A percentile compares a stretch with the other conserved stretches of the same genome.
phyloP scores from a whole-genome alignment of 148 eudicot genomes.

The Bassia scoparia region DNA sequence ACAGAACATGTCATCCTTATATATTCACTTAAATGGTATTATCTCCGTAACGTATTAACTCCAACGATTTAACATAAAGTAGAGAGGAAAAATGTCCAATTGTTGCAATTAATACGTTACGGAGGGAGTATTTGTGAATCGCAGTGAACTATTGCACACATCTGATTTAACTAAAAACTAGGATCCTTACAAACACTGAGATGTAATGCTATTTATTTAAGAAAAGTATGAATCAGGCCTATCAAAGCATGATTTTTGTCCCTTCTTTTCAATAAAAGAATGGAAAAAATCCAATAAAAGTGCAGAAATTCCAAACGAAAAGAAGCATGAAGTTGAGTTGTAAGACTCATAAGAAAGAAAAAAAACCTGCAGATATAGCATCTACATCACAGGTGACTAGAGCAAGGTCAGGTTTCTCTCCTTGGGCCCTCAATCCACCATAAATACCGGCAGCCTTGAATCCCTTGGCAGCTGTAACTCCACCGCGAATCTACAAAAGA shows the following conservation, averaged over 20 bases:
- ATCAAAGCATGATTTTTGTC: not conserved
- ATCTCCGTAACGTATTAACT: no score
- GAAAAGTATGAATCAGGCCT: not conserved
- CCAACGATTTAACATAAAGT: no score
- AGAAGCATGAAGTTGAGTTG: no score
- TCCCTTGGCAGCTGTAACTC: slow-evolving; percentile 92
- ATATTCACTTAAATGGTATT: not conserved
- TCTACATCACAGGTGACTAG: slow-evolving; percentile 88
- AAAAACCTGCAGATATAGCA: slow-evolving; percentile 80
- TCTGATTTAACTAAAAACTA: not conserved
- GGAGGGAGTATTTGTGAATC: no score
- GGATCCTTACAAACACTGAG: not conserved
- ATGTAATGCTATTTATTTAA: not conserved
- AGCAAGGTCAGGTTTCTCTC: slow-evolving; percentile 96
- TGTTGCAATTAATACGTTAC: no score
- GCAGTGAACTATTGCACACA: not conserved
- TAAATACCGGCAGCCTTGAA: slow-evolving; percentile 93
- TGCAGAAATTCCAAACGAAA: not conserved
- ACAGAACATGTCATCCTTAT: not conserved
- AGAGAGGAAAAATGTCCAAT: no score
- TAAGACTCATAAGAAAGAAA: not conserved
- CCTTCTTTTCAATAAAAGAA: not conserved
- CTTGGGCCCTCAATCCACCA: slow-evolving; percentile 86
- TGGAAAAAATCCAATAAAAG: not conserved
- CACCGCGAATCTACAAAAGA: slow-evolving; percentile 65